Conservation (phyloP, 371 early-diverging fungal species). For the Rhizopus delemar region DNA sequence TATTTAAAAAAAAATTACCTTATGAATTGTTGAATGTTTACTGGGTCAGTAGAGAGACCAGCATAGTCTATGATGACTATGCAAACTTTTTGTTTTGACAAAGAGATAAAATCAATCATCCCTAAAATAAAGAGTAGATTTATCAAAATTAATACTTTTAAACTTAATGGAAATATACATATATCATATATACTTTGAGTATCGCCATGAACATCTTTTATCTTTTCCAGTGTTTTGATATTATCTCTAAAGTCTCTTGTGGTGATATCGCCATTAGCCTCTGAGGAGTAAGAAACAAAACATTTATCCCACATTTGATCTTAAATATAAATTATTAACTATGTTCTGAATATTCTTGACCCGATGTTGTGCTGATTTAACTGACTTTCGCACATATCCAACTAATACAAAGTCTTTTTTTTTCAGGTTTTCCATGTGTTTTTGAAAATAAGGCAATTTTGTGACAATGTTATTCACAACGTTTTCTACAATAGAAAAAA, state of each 20-base stretch:
- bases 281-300: slow-evolving; percentile 18
- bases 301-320: slow-evolving; percentile 15
- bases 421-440: slow-evolving; percentile 17
- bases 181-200: slow-evolving; percentile 15
- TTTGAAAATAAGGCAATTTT: slow-evolving; percentile 13
- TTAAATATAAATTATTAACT: slow-evolving; percentile 11
- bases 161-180: slow-evolving; percentile 18
- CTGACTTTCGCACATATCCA: slow-evolving; percentile 20
- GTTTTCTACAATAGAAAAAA: slow-evolving; percentile 16
- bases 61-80: too few species aligned
- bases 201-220: slow-evolving; percentile 13
- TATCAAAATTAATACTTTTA: slow-evolving; percentile 15
- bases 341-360: slow-evolving; percentile 19
- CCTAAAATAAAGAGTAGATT: too few species aligned
- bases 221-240: slow-evolving; percentile 16
- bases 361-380: slow-evolving; percentile 13
- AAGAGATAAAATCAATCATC: too few species aligned
- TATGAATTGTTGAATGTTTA: too few species aligned
- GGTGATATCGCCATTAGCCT: slow-evolving; percentile 16
- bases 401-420: slow-evolving; percentile 18
- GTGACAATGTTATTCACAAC: slow-evolving; percentile 15
- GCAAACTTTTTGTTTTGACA: too few species aligned
- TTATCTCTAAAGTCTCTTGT: slow-evolving; percentile 9
- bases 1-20: too few species aligned
- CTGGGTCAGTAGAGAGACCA: too few species aligned